These are phyloP conservation scores for Solanum aculeatissimum DNA, from an alignment of 305 asterid species.

Conservation along the genomic window DNA sequence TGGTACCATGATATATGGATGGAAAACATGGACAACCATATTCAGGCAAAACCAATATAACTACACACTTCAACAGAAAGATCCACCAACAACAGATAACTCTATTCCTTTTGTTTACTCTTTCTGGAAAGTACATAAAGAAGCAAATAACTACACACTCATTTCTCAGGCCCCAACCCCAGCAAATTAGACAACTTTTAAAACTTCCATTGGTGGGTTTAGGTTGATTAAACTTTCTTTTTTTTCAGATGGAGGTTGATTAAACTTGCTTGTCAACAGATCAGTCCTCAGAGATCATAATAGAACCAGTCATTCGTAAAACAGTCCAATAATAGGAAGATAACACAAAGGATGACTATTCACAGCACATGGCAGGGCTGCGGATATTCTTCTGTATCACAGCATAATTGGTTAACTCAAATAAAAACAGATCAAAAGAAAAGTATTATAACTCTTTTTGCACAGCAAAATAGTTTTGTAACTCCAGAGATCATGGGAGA, in stretches of 20 bases:
- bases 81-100: neutral
- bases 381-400: neutral
- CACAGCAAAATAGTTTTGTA: neutral
- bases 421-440: neutral
- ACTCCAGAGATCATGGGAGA: neutral
- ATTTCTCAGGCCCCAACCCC: neutral
- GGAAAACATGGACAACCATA: neutral
- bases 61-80: neutral
- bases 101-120: neutral
- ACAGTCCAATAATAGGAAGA: neutral
- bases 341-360: neutral
- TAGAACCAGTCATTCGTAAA: neutral
- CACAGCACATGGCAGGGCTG: neutral
- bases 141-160: neutral
- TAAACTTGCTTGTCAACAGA: neutral
- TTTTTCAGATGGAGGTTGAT: neutral
- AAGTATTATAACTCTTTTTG: neutral
- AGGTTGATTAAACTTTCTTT: neutral
- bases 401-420: neutral
- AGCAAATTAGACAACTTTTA: neutral
- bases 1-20: neutral
- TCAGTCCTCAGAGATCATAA: neutral
- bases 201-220: neutral
- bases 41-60: neutral
- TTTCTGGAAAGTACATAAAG: neutral